phyloP scores from a whole-genome alignment of 2,329 filamentous ascomycete genomes.

The Sarocladium strictum region DNA sequence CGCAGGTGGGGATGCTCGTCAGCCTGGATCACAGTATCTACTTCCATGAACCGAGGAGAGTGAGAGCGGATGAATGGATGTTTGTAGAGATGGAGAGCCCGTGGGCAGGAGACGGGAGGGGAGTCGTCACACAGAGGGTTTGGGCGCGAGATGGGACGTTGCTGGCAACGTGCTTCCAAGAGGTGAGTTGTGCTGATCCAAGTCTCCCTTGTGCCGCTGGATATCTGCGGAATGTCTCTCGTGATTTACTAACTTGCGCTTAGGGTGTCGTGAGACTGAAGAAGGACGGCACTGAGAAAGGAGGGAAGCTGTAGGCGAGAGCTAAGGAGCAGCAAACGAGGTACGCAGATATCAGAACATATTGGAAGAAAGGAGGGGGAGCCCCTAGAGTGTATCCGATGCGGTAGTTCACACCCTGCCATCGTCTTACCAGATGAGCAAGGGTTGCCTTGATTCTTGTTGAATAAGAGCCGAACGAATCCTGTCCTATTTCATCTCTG shows the following conservation, averaged over 20 bases:
- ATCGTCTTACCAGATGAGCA: no score
- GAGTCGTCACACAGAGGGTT: slow-evolving; percentile 69
- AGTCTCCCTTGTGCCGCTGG: no score
- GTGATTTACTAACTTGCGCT: not conserved
- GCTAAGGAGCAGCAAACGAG: no score
- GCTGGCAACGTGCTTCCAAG: slow-evolving; percentile 74
- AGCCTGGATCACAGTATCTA: slow-evolving; percentile 71
- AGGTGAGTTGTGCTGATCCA: slow-evolving; percentile 49
- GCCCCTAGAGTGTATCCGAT: no score
- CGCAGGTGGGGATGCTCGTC: slow-evolving; percentile 77
- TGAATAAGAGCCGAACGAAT: no score
- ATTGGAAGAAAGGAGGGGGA: no score
- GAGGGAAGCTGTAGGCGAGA: slow-evolving; percentile 25
- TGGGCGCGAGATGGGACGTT: slow-evolving; percentile 65
- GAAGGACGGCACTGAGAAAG: slow-evolving; percentile 30
- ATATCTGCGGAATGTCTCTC: no score
- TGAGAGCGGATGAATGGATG: slow-evolving; percentile 69
- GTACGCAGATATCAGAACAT: no score
- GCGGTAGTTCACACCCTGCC: no score
- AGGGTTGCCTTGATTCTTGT: no score
- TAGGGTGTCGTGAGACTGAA: slow-evolving; percentile 47
- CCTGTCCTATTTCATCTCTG: no score
- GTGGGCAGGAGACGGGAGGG: slow-evolving; percentile 73
- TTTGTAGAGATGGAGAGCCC: slow-evolving; percentile 74
- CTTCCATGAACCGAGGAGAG: slow-evolving; percentile 54